Conservation (phyloP, 2,329 filamentous ascomycete species). For the Elsinoe perseae region DNA sequence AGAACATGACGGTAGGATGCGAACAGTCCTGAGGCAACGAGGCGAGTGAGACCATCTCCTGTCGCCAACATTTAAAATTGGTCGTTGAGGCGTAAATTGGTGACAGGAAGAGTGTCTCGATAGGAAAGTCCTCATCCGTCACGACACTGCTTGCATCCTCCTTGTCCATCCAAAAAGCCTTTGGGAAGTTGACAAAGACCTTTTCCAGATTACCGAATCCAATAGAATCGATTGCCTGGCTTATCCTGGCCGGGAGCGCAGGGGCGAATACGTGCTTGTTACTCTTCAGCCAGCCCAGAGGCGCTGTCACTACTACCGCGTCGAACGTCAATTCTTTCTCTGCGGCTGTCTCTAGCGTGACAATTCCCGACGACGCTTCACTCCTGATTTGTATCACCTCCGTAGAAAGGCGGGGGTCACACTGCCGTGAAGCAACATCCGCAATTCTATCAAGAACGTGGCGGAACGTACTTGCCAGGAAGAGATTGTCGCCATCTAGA, state of each 20-base stretch:
- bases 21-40: background rate
- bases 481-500: slow-evolving; percentile 56
- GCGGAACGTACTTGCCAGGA: slow-evolving; percentile 50
- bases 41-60: slow-evolving; percentile 12
- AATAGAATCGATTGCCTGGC: slow-evolving; percentile 54
- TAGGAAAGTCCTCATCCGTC: background rate
- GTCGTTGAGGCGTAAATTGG: background rate
- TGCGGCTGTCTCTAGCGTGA: slow-evolving; percentile 40
- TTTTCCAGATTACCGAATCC: slow-evolving; percentile 67
- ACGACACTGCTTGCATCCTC: background rate
- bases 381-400: slow-evolving; percentile 31
- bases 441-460: slow-evolving; percentile 48
- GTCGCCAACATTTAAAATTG: background rate
- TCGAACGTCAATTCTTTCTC: slow-evolving; percentile 53
- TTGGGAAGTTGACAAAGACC: slow-evolving; percentile 57
- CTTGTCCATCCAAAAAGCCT: background rate
- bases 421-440: slow-evolving; percentile 21
- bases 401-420: background rate
- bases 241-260: slow-evolving; percentile 49
- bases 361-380: slow-evolving; percentile 24
- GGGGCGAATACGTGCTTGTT: slow-evolving; percentile 54
- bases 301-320: slow-evolving; percentile 59
- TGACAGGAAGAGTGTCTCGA: slow-evolving; percentile 16
- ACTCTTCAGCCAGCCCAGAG: slow-evolving; percentile 61
- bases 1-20: slow-evolving; percentile 15